These are phyloP conservation scores for Apiospora marii DNA, from an alignment of 2,329 filamentous ascomycete species.

Conservation along the genomic window DNA sequence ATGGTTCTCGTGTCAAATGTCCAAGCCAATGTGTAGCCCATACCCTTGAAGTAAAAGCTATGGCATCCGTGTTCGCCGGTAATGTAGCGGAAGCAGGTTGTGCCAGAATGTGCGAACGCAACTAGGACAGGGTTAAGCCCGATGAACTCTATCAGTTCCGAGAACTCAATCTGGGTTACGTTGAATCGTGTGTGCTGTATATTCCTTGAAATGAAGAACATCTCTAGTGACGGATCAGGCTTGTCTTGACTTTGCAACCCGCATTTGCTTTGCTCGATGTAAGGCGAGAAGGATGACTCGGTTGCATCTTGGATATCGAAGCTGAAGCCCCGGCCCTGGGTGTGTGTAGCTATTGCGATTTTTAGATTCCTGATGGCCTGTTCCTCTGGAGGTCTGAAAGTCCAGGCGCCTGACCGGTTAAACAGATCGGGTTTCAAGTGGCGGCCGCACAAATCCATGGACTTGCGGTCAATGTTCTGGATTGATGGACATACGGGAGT, in stretches of 20 bases:
- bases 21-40: neutral
- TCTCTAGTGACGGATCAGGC: neutral
- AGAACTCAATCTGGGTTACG: too few relatives aligned
- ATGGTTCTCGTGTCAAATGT: neutral
- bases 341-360: too few relatives aligned
- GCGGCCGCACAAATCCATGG: neutral
- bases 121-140: too few relatives aligned
- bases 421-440: neutral
- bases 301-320: neutral
- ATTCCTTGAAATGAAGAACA: neutral
- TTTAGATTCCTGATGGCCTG: too few relatives aligned
- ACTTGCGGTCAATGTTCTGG: neutral
- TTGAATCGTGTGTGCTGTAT: too few relatives aligned
- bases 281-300: neutral
- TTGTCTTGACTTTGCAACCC: neutral
- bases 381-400: too few relatives aligned
- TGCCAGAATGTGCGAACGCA: too few relatives aligned
- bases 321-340: too few relatives aligned
- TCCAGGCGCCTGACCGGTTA: too few relatives aligned
- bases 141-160: too few relatives aligned
- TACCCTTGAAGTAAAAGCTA: neutral
- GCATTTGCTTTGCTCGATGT: neutral
- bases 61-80: neutral
- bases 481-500: neutral
- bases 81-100: too few relatives aligned